Evolutionary conservation across 345 rosid species (phyloP), one percentile per base, ranked within the genome.

Genomic region (Heritiera littoralis): DNA sequence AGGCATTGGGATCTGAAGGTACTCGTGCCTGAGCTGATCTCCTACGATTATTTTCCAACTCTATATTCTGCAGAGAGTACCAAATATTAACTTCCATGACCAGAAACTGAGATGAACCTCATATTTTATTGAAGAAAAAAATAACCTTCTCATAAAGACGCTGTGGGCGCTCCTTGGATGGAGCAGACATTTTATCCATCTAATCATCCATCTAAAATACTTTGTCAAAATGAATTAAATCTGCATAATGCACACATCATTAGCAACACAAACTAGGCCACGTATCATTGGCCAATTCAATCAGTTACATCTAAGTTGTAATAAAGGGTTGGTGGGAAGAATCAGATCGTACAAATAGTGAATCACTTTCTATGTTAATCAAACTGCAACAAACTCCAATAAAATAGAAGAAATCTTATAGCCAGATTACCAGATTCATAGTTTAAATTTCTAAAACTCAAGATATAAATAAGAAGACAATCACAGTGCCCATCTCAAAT

Each of bases 111-210:
- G 51, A 69, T 4, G 14, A 51, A 40, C 54, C 11, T 51, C 14
- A 73, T 64, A 51, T 65, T 41, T 9, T 40, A 40, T 49, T 13
- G 51, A 4, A 74, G 40, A 66, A 45, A 66, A 52, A 59, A 61
- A 6, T 35, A 81, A 96, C 98, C 98, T 91, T 92, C 54, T 92
- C 93, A 82, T 87, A 82, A 55, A 96, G 93, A 64, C 85, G 86
- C 59, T 92, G 87, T 3, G 91, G 94, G 66, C 87, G 89, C 90
- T 91, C 98, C 97, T 88, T 17, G 48, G 93, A 78, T 81, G 83
- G 85, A 89, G 89, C 88, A 63, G 93, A 89, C 89, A 83, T 86
- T 76, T 92, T 94, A 94, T 92, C 99, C 94, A 89, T 92, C 91
- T 86, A 88, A 95, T 87, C 86, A 91, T 87, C 90, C 94, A 92